phyloP scores from a whole-genome alignment of 2,329 filamentous ascomycete species.

The Pseudopithomyces maydicus region DNA sequence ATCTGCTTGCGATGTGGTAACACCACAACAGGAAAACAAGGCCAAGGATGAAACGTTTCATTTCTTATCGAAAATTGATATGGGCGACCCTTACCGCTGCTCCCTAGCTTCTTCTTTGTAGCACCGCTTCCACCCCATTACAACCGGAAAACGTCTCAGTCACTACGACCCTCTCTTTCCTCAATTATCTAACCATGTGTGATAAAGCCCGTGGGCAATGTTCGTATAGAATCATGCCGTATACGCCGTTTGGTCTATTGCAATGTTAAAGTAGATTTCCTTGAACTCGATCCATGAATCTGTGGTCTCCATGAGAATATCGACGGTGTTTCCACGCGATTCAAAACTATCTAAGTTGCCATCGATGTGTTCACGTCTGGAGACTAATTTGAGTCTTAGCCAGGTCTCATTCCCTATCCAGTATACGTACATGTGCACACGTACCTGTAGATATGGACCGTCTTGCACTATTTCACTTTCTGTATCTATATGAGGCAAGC shows the following conservation, averaged over 20 bases:
- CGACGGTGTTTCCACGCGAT: neutral
- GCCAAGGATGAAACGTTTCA: too few relatives aligned
- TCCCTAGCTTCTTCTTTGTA: too few relatives aligned
- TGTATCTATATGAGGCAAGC: slow-evolving; percentile 4
- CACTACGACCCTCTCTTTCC: neutral
- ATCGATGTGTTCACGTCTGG: neutral
- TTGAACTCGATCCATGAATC: neutral
- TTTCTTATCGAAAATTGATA: neutral
- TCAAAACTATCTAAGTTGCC: neutral
- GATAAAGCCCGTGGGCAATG: neutral
- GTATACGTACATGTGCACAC: neutral
- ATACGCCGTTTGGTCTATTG: neutral
- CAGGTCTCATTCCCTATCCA: neutral
- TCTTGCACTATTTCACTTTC: neutral
- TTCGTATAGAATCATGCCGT: neutral
- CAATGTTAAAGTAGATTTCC: neutral
- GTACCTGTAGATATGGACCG: neutral
- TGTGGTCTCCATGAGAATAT: neutral
- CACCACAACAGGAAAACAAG: too few relatives aligned
- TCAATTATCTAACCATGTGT: neutral
- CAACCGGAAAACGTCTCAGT: neutral
- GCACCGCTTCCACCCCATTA: neutral
- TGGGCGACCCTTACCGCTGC: neutral
- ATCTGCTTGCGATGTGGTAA: too few relatives aligned
- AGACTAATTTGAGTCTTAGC: neutral